Conservation (phyloP, 2,329 filamentous ascomycete species). For the Talaromyces sp. region DNA sequence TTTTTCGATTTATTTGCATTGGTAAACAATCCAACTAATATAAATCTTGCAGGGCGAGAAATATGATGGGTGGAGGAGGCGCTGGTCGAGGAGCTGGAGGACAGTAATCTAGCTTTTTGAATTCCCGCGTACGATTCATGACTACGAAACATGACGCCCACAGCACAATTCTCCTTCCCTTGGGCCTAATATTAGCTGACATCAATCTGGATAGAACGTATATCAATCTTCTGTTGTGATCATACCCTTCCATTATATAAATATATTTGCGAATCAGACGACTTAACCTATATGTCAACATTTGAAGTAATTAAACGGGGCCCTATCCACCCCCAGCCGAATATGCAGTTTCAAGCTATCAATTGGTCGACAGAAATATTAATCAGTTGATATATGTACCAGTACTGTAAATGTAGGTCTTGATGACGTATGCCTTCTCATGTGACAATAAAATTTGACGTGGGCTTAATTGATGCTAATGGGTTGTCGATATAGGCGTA, state of each 20-base stretch:
- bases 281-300: not conserved
- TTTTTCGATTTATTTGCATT: not conserved
- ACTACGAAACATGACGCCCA: not conserved
- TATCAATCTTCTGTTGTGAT: not conserved
- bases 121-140: not conserved
- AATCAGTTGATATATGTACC: too few relatives aligned
- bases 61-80: slow-evolving; percentile 58
- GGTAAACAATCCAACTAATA: slow-evolving; percentile 12
- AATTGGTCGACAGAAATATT: too few relatives aligned
- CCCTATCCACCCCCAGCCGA: too few relatives aligned
- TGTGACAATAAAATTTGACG: too few relatives aligned
- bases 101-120: slow-evolving; percentile 2
- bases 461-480: too few relatives aligned
- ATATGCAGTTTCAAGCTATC: too few relatives aligned
- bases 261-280: not conserved
- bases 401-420: too few relatives aligned
- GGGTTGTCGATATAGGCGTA: not conserved
- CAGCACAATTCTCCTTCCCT: not conserved
- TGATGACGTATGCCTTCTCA: too few relatives aligned
- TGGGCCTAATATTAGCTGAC: not conserved
- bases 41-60: slow-evolving; percentile 50
- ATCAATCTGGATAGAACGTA: not conserved
- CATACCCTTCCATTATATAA: not conserved
- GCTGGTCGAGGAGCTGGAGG: slow-evolving; percentile 33
- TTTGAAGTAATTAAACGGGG: not conserved